A percentile compares a stretch with the other conserved stretches of the same genome.
Evolutionary conservation across 495 filamentous ascomycete species (phyloP).

Genomic region (Lasiosphaeris hirsuta): DNA sequence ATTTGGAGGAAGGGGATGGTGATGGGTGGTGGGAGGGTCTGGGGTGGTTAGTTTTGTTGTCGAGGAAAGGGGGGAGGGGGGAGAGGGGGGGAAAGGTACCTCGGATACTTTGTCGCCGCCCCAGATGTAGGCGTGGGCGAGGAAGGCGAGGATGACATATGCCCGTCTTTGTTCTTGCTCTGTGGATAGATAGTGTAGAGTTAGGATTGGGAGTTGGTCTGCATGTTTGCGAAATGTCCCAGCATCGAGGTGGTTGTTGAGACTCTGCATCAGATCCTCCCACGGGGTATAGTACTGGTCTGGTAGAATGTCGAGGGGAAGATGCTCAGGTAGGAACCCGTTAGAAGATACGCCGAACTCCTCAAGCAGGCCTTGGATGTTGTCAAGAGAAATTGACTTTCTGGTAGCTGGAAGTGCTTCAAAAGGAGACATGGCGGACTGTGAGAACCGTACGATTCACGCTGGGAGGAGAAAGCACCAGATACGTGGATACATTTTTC

Average conservation of each 20-base stretch:
- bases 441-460: not conserved
- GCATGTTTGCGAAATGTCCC: conserved; percentile 64
- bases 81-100: conserved; percentile 16
- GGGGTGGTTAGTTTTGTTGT: not conserved
- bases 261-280: conserved; percentile 67
- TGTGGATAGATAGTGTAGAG: not conserved
- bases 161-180: not conserved
- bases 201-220: conserved; percentile 58
- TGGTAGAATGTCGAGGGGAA: conserved; percentile 64
- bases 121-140: conserved; percentile 43
- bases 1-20: conserved; percentile 75
- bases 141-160: conserved; percentile 7
- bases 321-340: conserved; percentile 74
- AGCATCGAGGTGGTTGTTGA: conserved; percentile 64
- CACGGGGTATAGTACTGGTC: conserved; percentile 77
- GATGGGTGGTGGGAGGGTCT: conserved; percentile 68
- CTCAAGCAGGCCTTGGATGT: conserved; percentile 3
- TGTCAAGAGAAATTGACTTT: not conserved
- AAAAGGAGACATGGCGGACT: conserved; percentile 18
- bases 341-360: conserved; percentile 36
- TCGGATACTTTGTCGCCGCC: conserved; percentile 33
- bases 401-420: conserved; percentile 8
- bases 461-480: no score
- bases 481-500: no score
- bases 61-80: not conserved